Evolutionary conservation across 306 rosid species (phyloP), one percentile per base, ranked within the genome.

Genomic region (Aeschynomene evenia): DNA sequence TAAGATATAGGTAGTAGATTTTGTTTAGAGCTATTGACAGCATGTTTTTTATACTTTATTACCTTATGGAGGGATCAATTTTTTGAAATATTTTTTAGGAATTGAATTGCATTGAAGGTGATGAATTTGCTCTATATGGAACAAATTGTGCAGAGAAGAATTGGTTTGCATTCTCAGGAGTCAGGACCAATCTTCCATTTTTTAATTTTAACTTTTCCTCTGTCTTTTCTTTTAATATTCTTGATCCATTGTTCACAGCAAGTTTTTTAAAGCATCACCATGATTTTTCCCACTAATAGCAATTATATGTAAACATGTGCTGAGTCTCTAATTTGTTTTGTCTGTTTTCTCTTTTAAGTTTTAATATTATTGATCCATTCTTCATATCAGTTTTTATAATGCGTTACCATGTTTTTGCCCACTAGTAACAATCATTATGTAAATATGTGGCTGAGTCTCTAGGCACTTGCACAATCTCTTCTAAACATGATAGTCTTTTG

Each of bases 1-100:
- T 16, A 19, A 14, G 14, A 13, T n/a, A 11, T 8, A 58, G 36
- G 64, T 61, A 26, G 34, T 16, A 60, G 36, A 40, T 58, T 42
- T 55, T 40, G 33, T 36, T 18, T 19, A 57, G 52, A 71, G 45
- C 29, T 31, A 10, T 40, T 18, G 15, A n/a, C 33, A 34, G 42
- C 63, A 46, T 80, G 67, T 23, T 59, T 42, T 51, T 52, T 15
- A 59, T 42, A 68, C 15, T 71, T 59, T 34, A 16, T 58, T 66
- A 53, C 40, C 62, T 43, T 65, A 31, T 70, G 60, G 48, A 52
- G 7, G n/a, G 64, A 34, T 72, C 24, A 8, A 37, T 45, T 60
- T 36, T 37, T 20, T 42, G 51, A 60, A 57, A 21, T 37, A 50
- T 12, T 52, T 15, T 43, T 23, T 43, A 26, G 65, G 58, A 53